Base-by-base conservation (phyloP, 306 rosid genomes). In the Leucaena leucocephala region DNA sequence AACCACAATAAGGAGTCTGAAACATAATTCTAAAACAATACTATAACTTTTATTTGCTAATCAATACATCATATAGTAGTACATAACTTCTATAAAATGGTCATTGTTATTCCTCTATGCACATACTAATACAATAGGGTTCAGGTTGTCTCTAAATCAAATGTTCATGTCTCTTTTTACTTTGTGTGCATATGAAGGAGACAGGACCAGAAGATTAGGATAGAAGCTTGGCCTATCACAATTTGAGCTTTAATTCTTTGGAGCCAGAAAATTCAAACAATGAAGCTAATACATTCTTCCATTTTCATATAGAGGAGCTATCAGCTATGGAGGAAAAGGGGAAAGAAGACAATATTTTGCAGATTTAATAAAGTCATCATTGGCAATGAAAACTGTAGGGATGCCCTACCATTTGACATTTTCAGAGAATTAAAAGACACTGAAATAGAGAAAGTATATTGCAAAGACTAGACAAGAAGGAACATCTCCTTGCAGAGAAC, bases 1-100 rank as follows among this genome's bases (percentile, higher is more conserved):
- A 19, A 74, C 14, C 68, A 68, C 12, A 59, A 57, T 21, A 42
- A 40, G 43, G 78, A 54, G 43, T 52, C 77, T 59, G 52, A 69
- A 83, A 39, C 67, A 78, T 50, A 61, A 49, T 4, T 83, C 40
- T 22, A 39, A 65, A 39, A 12, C 22, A 62, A 59, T 22, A 68
- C 48, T 67, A 63, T 65, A 75, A 43, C 67, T 38, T 61, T 21
- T 33, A 72, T 13, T 1, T 27, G 17, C 57, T 38, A 40, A 13
- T 27, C 33, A 13, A 63, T 40, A 50, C 67, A 50, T 14, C 55
- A 54, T 50, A 19, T 57, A 62, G 44, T 68, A 55, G 34, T 6
- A 35, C 19, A 7, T 71, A 61, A 42, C 21, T 34, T 8, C 38
- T 13, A 66, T 33, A 42, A 69, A 21, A 19, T 50, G 63, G 4